Evolutionary conservation across 306 rosid genomes (phyloP), one percentile per base, ranked within the genome.

Genomic region (Dalbergia oliveri): DNA sequence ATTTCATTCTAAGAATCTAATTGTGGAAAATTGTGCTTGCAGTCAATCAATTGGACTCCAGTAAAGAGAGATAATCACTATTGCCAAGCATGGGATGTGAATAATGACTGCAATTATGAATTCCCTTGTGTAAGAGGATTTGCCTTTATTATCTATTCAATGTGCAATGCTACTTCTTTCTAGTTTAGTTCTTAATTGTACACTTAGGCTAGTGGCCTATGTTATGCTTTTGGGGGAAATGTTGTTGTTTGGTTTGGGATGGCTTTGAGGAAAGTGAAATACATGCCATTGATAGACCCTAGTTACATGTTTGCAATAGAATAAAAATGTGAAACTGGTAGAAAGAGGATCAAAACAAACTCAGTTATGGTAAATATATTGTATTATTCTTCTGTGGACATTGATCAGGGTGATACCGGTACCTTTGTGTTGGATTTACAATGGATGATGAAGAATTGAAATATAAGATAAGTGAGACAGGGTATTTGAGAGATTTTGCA

Each of bases 41-140:
- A 77, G 82, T 39, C 41, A 31, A 45, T 65, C 82, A 44, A 15
- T 45, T 11, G 58, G 79, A 56, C 50, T 51, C 59, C 34, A 53
- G 54, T 9, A 37, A 26, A 31, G 72, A 66, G 60, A 37, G 57
- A 50, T 76, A 51, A 70, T 62, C 53, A 21, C n/a, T 59, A 57
- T 59, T 68, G 11, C 62, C 68, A 50, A 62, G 54, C 69, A 18
- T 9, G 69, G 69, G 50, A 44, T 53, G 35, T 31, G 34, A 76
- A 51, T 6, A 26, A 19, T 65, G 41, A 72, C 15, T 35, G 31
- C 21, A 64, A n/a, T 67, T 45, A 75, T 54, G 79, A 83, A 39
- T 83, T 77, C 44, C 31, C 69, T 70, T 82, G 11, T 54, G 64
- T 79, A 69, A 59, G 76, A 76, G 58, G 51, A 59, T 59, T 74